Percentiles rank a stretch among this genome's conserved stretches.
These are phyloP conservation scores for Cutaneotrichosporon cutaneum DNA, from an alignment of 1,284 basidiomycete genomes.

Conservation along the genomic window DNA sequence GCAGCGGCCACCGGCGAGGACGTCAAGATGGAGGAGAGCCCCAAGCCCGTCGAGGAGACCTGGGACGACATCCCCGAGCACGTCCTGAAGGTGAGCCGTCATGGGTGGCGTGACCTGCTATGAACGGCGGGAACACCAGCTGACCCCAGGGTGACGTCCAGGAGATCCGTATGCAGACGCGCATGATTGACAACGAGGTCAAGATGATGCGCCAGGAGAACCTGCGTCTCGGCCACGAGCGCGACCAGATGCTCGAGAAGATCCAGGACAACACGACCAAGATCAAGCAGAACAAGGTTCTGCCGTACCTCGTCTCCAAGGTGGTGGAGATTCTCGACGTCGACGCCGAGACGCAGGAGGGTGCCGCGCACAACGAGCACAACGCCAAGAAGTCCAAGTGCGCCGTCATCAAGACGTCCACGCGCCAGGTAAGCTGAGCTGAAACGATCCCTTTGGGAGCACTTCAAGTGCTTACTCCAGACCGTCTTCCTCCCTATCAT, in stretches of 20 bases:
- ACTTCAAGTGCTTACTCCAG: constrained; percentile 43
- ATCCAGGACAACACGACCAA: constrained; percentile 98
- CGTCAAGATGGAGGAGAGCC: constrained; percentile 28
- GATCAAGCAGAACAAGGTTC: constrained; percentile 98
- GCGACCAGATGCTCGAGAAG: constrained; percentile 95
- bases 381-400: constrained; percentile 95
- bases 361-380: constrained; percentile 89
- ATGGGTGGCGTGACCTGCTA: background rate
- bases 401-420: constrained; percentile 98
- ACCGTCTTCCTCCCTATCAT: constrained; percentile 98
- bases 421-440: constrained; percentile 63
- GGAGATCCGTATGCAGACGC: constrained; percentile 71
- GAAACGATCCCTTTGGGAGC: background rate
- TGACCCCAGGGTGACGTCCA: constrained; percentile 24
- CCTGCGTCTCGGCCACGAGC: constrained; percentile 86
- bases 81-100: constrained; percentile 41
- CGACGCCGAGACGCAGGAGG: constrained; percentile 90
- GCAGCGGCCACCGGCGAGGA: constrained; percentile 20
- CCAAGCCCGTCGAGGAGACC: constrained; percentile 40
- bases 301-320: constrained; percentile 97
- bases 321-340: constrained; percentile 97
- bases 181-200: constrained; percentile 91
- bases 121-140: too few relatives aligned
- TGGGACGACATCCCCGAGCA: constrained; percentile 50
- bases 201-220: constrained; percentile 97